phyloP scores from a whole-genome alignment of 2,329 filamentous ascomycete genomes.

The Dryadomyces quercivorus region DNA sequence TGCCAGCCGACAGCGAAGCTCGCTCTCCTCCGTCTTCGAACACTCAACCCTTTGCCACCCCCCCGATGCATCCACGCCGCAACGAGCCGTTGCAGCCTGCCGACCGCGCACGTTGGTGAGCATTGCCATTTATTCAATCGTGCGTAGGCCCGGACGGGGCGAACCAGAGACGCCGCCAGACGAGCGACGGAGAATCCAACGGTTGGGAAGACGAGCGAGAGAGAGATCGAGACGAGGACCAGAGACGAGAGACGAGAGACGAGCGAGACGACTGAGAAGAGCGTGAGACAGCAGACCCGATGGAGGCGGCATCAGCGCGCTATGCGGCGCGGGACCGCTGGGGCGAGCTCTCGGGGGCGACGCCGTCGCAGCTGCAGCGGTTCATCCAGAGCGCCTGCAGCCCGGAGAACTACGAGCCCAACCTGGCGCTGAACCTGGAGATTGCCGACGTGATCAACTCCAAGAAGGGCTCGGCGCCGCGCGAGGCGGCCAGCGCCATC shows the following conservation, averaged over 20 bases:
- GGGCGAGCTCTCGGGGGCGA: slow-evolving; percentile 65
- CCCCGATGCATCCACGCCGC: background rate
- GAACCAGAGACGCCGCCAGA: background rate
- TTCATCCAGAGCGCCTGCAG: slow-evolving; percentile 96
- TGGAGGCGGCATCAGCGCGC: slow-evolving; percentile 94
- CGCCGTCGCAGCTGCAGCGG: slow-evolving; percentile 79
- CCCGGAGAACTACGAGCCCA: slow-evolving; percentile 94
- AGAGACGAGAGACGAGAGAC: no score
- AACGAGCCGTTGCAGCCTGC: background rate
- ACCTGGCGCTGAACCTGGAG: slow-evolving; percentile 91
- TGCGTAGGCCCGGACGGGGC: background rate
- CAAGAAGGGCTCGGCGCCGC: slow-evolving; percentile 91
- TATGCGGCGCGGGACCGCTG: slow-evolving; percentile 94
- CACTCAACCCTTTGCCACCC: background rate
- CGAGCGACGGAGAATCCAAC: background rate
- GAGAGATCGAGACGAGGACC: no score
- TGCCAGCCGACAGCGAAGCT: background rate
- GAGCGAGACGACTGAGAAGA: no score
- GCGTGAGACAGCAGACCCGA: slow-evolving; percentile 17
- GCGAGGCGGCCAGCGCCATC: slow-evolving; percentile 87
- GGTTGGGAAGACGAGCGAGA: background rate
- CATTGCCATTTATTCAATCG: background rate
- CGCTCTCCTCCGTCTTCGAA: background rate
- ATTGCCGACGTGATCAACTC: slow-evolving; percentile 93
- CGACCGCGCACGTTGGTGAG: background rate